Conservation (phyloP, 2,329 filamentous ascomycete species). For the Dactylellina leptospora region DNA sequence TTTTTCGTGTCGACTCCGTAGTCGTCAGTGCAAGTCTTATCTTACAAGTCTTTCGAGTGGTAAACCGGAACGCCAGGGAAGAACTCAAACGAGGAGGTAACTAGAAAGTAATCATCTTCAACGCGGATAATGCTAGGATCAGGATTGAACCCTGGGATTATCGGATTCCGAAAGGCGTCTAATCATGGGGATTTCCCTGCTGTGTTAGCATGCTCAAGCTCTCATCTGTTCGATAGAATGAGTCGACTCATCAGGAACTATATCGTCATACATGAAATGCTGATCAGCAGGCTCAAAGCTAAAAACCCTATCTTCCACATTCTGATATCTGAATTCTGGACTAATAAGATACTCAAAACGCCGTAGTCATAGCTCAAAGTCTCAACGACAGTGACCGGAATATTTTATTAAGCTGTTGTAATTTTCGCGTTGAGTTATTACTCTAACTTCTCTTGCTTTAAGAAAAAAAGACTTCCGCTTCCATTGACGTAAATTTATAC, state of each 20-base stretch:
- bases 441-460: too few relatives aligned
- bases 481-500: too few relatives aligned
- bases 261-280: constrained; percentile 4
- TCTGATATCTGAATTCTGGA: neutral
- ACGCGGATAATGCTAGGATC: constrained; percentile 69
- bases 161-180: constrained; percentile 62
- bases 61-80: constrained; percentile 72
- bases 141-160: constrained; percentile 70
- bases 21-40: neutral
- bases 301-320: constrained; percentile 21
- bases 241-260: neutral
- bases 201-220: neutral
- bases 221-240: too few relatives aligned
- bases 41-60: constrained; percentile 63
- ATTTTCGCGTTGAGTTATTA: too few relatives aligned
- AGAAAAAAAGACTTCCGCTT: too few relatives aligned
- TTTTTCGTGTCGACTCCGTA: neutral
- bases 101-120: constrained; percentile 67
- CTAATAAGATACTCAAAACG: neutral
- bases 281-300: constrained; percentile 6
- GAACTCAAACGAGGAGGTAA: constrained; percentile 71
- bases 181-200: neutral
- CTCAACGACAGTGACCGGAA: neutral
- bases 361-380: neutral
- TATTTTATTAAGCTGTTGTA: too few relatives aligned